phyloP scores from a whole-genome alignment of 495 filamentous ascomycete species.

The Aspergillus diversus region DNA sequence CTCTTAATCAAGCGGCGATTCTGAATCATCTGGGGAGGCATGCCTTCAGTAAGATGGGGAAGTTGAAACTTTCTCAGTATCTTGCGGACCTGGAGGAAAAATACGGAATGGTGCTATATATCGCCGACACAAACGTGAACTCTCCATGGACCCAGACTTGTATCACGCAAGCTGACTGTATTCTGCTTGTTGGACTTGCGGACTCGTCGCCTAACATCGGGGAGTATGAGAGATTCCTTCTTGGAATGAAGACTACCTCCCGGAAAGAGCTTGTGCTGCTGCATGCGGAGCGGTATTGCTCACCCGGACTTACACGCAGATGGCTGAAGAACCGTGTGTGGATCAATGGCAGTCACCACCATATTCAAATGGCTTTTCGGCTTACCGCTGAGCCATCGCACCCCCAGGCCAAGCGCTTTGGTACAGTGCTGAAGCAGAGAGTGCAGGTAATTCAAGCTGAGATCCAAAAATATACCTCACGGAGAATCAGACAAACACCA shows the following conservation, averaged over 20 bases:
- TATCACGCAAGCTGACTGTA: conserved; percentile 93
- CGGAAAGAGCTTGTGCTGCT: conserved; percentile 93
- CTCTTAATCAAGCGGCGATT: conserved; percentile 90
- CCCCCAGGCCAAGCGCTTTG: conserved; percentile 74
- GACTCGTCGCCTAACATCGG: conserved; percentile 89
- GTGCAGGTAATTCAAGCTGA: conserved; percentile 95
- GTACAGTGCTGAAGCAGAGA: conserved; percentile 84
- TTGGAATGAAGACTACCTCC: conserved; percentile 97
- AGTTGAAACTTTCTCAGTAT: conserved; percentile 93
- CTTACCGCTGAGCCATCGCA: conserved; percentile 77
- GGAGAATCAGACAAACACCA: conserved; percentile 80
- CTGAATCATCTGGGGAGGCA: conserved; percentile 92
- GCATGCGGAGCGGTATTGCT: conserved; percentile 87
- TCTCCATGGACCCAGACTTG: conserved; percentile 98
- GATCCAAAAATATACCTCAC: conserved; percentile 95
- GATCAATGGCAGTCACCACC: conserved; percentile 99
- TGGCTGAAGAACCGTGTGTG: conserved; percentile 95
- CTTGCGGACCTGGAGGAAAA: conserved; percentile 96
- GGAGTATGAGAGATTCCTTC: conserved; percentile 92
- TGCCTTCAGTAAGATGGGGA: conserved; percentile 96
- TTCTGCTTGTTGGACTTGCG: conserved; percentile 87
- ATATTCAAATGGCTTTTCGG: conserved; percentile 93
- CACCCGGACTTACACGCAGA: conserved; percentile 76
- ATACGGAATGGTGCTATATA: conserved; percentile 92
- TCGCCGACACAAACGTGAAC: conserved; percentile 96